These are phyloP conservation scores for Neltuma alba DNA, from an alignment of 306 rosid genomes.

Conservation along the genomic window DNA sequence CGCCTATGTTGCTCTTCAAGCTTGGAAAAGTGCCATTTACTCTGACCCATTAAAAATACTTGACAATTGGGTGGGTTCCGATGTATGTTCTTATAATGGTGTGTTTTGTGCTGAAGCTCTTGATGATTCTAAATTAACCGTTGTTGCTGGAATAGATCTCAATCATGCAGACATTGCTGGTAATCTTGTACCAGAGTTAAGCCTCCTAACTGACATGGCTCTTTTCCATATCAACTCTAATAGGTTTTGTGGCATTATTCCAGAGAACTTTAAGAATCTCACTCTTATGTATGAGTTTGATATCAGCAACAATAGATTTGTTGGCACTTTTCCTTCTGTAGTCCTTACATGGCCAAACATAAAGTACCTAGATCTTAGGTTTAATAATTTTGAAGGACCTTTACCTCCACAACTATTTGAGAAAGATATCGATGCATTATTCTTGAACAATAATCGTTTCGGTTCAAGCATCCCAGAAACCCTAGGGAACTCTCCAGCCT, in stretches of 20 bases:
- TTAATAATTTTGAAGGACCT: conserved; percentile 52
- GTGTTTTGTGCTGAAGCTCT: conserved; percentile 55
- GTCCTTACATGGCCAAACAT: conserved; percentile 43
- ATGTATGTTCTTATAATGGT: conserved; percentile 61
- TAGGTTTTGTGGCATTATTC: conserved; percentile 59
- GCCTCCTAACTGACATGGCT: conserved; percentile 45
- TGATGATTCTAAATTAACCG: conserved; percentile 42
- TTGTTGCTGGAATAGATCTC: conserved; percentile 57
- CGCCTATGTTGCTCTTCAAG: conserved; percentile 48
- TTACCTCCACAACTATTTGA: conserved; percentile 47
- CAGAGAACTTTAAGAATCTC: conserved; percentile 35
- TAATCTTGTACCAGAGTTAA: conserved; percentile 42
- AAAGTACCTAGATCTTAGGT: conserved; percentile 50
- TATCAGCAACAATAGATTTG: conserved; percentile 56
- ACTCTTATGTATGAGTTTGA: conserved; percentile 50
- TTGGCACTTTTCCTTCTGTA: conserved; percentile 48
- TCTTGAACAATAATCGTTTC: conserved; percentile 76
- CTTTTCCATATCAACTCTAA: conserved; percentile 60
- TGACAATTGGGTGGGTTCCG: conserved; percentile 45
- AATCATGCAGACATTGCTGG: conserved; percentile 59
- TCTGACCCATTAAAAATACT: conserved; percentile 50
- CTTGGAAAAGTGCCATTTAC: conserved; percentile 49
- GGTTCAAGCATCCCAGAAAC: conserved; percentile 56
- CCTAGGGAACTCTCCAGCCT: conserved; percentile 58
- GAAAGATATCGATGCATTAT: conserved; percentile 62